A percentile compares a stretch with the other conserved stretches of the same genome.
Evolutionary conservation across 495 filamentous ascomycete genomes (phyloP).

Genomic region (Neurospora sp.): DNA sequence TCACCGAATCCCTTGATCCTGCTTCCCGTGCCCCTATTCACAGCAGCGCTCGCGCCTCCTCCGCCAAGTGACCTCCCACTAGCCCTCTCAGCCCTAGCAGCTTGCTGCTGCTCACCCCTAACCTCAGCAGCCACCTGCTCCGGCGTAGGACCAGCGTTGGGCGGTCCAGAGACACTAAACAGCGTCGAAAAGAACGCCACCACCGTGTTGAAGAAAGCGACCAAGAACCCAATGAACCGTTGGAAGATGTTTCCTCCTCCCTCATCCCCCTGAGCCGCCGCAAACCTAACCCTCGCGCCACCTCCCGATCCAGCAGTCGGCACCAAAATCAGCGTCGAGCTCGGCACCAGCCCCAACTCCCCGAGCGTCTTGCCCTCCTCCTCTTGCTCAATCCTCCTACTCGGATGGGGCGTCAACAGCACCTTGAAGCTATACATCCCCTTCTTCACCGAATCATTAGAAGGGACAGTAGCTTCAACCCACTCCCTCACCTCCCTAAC

Average conservation of each 20-base stretch:
- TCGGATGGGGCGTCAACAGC: conserved; percentile 69
- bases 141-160: not conserved
- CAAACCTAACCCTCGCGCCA: not conserved
- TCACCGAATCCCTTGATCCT: conserved; percentile 17
- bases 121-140: conserved; percentile 1
- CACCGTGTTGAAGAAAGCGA: conserved; percentile 33
- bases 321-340: conserved; percentile 73
- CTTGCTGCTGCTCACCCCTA: not conserved
- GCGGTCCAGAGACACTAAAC: conserved; percentile 9
- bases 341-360: conserved; percentile 61
- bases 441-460: not conserved
- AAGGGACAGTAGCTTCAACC: conserved; percentile 46
- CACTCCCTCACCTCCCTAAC: conserved; percentile 67
- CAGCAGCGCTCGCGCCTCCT: not conserved
- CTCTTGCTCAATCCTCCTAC: conserved; percentile 53
- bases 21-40: not conserved
- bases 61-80: not conserved
- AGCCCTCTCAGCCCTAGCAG: not conserved
- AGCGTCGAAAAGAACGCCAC: conserved; percentile 24
- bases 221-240: conserved; percentile 43
- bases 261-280: conserved; percentile 44
- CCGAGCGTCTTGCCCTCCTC: conserved; percentile 62
- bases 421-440: conserved; percentile 66
- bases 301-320: not conserved
- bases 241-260: conserved; percentile 33